These are phyloP conservation scores for Erythrophleum ivorense DNA, from an alignment of 331 rosid genomes.

Conservation along the genomic window DNA sequence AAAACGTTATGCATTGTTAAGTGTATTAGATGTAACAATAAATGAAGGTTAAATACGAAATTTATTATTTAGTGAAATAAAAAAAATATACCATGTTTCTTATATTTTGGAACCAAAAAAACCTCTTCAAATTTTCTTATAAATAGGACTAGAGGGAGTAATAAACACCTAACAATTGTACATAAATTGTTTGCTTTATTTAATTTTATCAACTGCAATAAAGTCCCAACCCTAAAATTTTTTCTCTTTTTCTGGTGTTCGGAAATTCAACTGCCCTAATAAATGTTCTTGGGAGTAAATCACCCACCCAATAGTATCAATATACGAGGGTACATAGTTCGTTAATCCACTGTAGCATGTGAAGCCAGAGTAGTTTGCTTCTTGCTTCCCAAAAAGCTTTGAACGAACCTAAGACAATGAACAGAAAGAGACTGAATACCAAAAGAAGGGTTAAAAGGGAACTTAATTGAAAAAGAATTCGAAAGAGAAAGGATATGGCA, in stretches of 20 bases:
- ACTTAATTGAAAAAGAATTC: not conserved
- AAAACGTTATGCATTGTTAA: too few relatives aligned
- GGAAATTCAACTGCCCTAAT: not conserved
- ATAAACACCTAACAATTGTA: too few relatives aligned
- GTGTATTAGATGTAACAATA: too few relatives aligned
- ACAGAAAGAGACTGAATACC: conserved; percentile 21
- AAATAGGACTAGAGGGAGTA: too few relatives aligned
- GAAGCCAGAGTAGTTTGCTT: conserved; percentile 51
- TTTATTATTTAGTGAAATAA: too few relatives aligned
- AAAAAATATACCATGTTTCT: too few relatives aligned
- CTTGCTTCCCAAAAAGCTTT: conserved; percentile 47
- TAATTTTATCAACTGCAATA: not conserved
- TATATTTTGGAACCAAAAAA: too few relatives aligned
- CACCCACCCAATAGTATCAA: conserved; percentile 52
- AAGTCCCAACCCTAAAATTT: not conserved
- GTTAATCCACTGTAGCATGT: conserved; percentile 59
- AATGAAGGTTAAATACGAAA: too few relatives aligned
- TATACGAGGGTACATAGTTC: conserved; percentile 49
- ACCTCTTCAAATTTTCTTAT: too few relatives aligned
- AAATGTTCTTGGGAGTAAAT: conserved; percentile 18
- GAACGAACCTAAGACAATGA: conserved; percentile 51
- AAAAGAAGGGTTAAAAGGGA: not conserved
- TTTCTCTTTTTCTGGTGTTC: not conserved
- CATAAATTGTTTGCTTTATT: not conserved
- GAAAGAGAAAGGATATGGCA: conserved; percentile 31